These are phyloP conservation scores for Raphanus sativus DNA, from an alignment of 345 rosid species.

Conservation along the genomic window DNA sequence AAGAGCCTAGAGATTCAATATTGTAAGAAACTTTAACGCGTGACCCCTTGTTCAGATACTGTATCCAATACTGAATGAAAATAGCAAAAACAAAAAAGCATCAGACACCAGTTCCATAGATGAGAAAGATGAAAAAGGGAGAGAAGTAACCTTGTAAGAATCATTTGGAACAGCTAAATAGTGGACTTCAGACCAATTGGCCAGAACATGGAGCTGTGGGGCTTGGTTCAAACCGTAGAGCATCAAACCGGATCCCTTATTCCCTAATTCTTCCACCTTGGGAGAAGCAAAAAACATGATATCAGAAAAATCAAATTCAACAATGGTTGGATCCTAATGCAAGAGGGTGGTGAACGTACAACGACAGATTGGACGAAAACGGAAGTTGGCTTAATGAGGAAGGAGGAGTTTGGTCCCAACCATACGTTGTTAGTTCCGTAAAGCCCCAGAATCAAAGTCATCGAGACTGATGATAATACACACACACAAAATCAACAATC, in stretches of 20 bases:
- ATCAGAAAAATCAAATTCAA: not conserved
- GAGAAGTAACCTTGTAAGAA: conserved; percentile 68
- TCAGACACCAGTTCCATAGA: not conserved
- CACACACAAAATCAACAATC: not conserved
- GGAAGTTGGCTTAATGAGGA: conserved; percentile 69
- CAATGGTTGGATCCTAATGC: not conserved
- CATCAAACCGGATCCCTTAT: conserved; percentile 47
- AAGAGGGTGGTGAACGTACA: conserved; percentile 45
- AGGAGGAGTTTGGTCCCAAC: conserved; percentile 72
- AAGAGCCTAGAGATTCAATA: conserved; percentile 56
- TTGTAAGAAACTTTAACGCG: conserved; percentile 66
- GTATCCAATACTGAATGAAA: conserved; percentile 64
- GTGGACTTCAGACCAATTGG: conserved; percentile 56
- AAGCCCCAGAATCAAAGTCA: conserved; percentile 87
- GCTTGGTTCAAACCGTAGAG: conserved; percentile 65
- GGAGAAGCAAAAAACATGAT: not conserved
- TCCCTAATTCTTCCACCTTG: conserved; percentile 71
- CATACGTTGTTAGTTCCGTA: conserved; percentile 61
- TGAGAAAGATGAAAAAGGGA: not conserved
- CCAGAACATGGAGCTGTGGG: conserved; percentile 65
- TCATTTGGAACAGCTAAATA: conserved; percentile 58
- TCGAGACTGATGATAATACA: conserved; percentile 54
- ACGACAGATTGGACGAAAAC: conserved; percentile 72
- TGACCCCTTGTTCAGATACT: conserved; percentile 74
- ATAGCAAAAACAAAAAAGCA: not conserved